Conservation (phyloP, 2,329 filamentous ascomycete species). For the Arthrinium puccinioides region DNA sequence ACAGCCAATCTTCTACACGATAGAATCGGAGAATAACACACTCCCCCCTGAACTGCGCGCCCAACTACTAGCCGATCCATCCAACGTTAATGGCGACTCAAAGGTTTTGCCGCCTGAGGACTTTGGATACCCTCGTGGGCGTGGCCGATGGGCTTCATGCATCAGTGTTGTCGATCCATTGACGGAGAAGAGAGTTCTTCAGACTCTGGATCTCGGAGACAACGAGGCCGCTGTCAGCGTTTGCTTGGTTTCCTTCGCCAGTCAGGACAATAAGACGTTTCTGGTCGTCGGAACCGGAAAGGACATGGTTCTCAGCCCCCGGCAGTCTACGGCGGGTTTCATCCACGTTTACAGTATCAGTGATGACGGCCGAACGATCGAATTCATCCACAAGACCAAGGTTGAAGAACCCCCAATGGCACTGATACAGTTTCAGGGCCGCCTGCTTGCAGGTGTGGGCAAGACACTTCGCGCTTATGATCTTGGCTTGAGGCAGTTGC, state of each 20-base stretch:
- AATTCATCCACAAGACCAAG: slow-evolving; percentile 95
- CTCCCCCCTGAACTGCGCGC: slow-evolving; percentile 70
- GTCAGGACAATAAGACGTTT: slow-evolving; percentile 82
- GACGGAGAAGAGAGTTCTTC: slow-evolving; percentile 63
- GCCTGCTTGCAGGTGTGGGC: slow-evolving; percentile 78
- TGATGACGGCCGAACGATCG: slow-evolving; percentile 77
- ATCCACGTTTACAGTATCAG: slow-evolving; percentile 90
- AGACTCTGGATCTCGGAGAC: slow-evolving; percentile 73
- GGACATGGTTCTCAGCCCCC: slow-evolving; percentile 74
- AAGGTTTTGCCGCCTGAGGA: slow-evolving; percentile 66
- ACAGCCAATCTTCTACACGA: slow-evolving; percentile 84
- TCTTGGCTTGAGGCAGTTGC: slow-evolving; percentile 82
- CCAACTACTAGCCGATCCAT: slow-evolving; percentile 67
- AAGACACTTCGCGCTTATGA: slow-evolving; percentile 82
- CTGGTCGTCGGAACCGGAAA: slow-evolving; percentile 92
- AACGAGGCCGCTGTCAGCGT: slow-evolving; percentile 91
- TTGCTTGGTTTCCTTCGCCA: slow-evolving; percentile 76
- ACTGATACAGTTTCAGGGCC: slow-evolving; percentile 88
- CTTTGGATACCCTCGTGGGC: slow-evolving; percentile 81
- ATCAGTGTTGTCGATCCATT: slow-evolving; percentile 87
- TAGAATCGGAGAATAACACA: slow-evolving; percentile 89
- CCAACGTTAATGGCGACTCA: slow-evolving; percentile 65
- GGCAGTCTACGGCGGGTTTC: slow-evolving; percentile 69
- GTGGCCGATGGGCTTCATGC: slow-evolving; percentile 89
- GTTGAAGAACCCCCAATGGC: slow-evolving; percentile 84